A percentile compares a stretch with the other conserved stretches of the same genome.
These are phyloP conservation scores for Leishmania tropica DNA, from an alignment of 208 protist genomes.

Conservation along the genomic window DNA sequence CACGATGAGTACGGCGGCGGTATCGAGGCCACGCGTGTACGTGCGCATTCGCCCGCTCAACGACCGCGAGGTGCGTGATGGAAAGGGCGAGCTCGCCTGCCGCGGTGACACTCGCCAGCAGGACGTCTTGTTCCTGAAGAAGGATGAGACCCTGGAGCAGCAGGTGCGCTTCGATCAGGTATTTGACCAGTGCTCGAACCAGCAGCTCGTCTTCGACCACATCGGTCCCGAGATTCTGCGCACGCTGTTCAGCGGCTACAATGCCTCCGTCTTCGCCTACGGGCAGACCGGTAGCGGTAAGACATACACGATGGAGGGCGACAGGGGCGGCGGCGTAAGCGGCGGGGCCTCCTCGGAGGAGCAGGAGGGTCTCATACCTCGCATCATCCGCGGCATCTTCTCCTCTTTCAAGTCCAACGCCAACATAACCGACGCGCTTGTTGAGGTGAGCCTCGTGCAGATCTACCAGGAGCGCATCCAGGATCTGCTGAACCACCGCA, in stretches of 20 bases:
- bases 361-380: conserved; percentile 68
- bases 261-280: conserved; percentile 94
- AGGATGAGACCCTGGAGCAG: conserved; percentile 55
- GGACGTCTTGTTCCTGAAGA: conserved; percentile 84
- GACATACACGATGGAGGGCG: conserved; percentile 91
- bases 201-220: conserved; percentile 62
- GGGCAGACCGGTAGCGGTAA: conserved; percentile 97
- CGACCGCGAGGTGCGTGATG: conserved; percentile 70
- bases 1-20: conserved; percentile 68
- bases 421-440: conserved; percentile 71
- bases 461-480: conserved; percentile 93
- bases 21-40: conserved; percentile 89
- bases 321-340: conserved; percentile 25
- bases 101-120: conserved; percentile 55
- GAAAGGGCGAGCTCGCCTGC: conserved; percentile 71
- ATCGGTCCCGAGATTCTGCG: conserved; percentile 72
- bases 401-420: conserved; percentile 54
- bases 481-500: conserved; percentile 78
- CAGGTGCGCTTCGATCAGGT: conserved; percentile 88
- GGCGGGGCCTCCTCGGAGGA: conserved; percentile 26
- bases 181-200: conserved; percentile 53
- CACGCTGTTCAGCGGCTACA: conserved; percentile 88
- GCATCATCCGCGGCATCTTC: conserved; percentile 81
- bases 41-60: conserved; percentile 89
- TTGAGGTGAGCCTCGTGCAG: conserved; percentile 86